Evolutionary conservation across 2,329 filamentous ascomycete genomes (phyloP).

Genomic region (Colletotrichum sp.): DNA sequence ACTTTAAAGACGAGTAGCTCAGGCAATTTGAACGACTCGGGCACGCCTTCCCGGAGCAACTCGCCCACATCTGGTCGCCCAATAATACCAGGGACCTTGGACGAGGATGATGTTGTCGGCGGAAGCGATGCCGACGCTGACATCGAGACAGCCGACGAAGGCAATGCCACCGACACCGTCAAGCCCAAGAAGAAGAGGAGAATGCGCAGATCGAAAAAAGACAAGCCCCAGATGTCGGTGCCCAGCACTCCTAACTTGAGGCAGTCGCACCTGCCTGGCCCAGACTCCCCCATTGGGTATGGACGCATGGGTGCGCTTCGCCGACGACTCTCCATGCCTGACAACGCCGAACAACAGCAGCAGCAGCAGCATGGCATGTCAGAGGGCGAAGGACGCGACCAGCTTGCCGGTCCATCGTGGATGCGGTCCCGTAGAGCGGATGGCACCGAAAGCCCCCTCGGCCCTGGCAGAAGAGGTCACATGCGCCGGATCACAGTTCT

Average conservation of each 20-base stretch:
- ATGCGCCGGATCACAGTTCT: constrained; percentile 70
- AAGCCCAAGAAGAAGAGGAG: constrained; percentile 69
- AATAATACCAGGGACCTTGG: constrained; percentile 57
- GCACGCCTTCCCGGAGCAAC: constrained; percentile 43
- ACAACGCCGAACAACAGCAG: constrained; percentile 60
- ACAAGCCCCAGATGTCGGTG: constrained; percentile 53
- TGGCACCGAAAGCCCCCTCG: constrained; percentile 54
- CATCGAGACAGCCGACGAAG: constrained; percentile 84
- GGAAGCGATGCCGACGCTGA: constrained; percentile 78
- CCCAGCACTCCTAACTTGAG: constrained; percentile 66
- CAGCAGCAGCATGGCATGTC: constrained; percentile 59
- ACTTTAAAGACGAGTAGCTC: constrained; percentile 43
- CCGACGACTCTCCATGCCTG: constrained; percentile 70
- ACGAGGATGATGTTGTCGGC: constrained; percentile 47
- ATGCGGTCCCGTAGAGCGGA: constrained; percentile 43
- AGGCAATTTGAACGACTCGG: constrained; percentile 35
- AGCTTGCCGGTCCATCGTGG: constrained; percentile 59
- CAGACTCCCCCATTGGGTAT: constrained; percentile 43
- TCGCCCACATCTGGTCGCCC: constrained; percentile 53
- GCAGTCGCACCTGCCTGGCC: constrained; percentile 37
- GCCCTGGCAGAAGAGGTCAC: constrained; percentile 62
- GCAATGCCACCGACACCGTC: constrained; percentile 45
- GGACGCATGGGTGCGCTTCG: constrained; percentile 58
- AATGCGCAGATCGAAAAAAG: constrained; percentile 39
- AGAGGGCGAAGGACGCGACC: constrained; percentile 75